These are phyloP conservation scores for Aspergillus incahuasiensis DNA, from an alignment of 495 filamentous ascomycete genomes.

Conservation along the genomic window DNA sequence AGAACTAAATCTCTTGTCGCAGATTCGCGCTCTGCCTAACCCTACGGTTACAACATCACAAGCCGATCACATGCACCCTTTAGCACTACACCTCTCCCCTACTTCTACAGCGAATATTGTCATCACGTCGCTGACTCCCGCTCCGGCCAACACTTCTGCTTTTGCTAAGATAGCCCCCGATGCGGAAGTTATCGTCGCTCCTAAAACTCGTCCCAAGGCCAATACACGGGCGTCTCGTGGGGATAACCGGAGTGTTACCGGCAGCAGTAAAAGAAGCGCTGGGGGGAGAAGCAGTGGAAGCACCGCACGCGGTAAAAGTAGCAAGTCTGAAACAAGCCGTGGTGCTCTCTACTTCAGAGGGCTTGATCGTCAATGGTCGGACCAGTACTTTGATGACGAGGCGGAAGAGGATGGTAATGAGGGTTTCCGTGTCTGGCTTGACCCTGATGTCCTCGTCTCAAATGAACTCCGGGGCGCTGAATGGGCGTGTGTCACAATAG, in stretches of 20 bases:
- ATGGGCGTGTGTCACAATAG: conserved; percentile 69
- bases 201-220: conserved; percentile 68
- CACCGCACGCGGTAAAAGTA: conserved; percentile 57
- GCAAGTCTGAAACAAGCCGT: conserved; percentile 54
- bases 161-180: conserved; percentile 92
- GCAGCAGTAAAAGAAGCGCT: conserved; percentile 62
- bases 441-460: conserved; percentile 63
- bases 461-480: conserved; percentile 66
- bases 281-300: conserved; percentile 67
- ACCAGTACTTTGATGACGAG: conserved; percentile 68
- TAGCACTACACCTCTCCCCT: conserved; percentile 89
- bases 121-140: conserved; percentile 70
- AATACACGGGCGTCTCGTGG: conserved; percentile 45
- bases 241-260: conserved; percentile 68
- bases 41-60: conserved; percentile 56
- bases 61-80: conserved; percentile 59
- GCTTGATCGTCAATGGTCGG: conserved; percentile 60
- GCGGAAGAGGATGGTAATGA: conserved; percentile 43
- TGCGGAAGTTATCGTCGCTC: conserved; percentile 93
- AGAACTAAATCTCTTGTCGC: conserved; percentile 86
- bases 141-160: conserved; percentile 60
- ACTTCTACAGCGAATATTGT: conserved; percentile 93
- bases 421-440: conserved; percentile 79
- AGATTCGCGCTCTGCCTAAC: conserved; percentile 89
- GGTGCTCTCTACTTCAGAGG: conserved; percentile 71